Base-by-base conservation (phyloP, 2,329 filamentous ascomycete genomes). In the Aspergillus latus region DNA sequence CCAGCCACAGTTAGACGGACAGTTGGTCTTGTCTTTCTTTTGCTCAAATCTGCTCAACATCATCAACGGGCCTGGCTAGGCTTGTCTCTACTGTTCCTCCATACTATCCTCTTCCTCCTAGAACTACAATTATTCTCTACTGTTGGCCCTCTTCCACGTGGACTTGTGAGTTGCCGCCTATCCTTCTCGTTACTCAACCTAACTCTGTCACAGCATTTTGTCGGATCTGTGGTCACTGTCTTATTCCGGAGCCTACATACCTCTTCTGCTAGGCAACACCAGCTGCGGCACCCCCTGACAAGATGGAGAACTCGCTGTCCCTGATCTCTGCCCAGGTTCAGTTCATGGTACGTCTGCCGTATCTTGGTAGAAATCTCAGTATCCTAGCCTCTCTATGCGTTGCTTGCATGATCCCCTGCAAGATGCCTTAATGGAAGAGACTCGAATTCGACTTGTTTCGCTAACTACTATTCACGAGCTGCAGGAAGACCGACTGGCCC, bases 401-500 rank as follows among this genome's bases (percentile, higher is more conserved):
- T 15, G 4, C 32, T 40, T 49, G n/a, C 16, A 21, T 16, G 21
- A 51, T 13, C 4, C 42, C 15, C 15, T 51, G 7, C 29, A 34
- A 26, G 43, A 30, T 32, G n/a, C 16, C 21, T 37, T 28, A 11
- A 26, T 58, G 58, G 58, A 40, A 53, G 15, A 9, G 11, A 7
- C 37, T 40, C 45, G 43, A 15, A 16, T 39, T 34, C 57, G 49
- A 40, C 56, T 63, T 16, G 48, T 58, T 44, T 60, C 54, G 32
- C 59, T 65, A 40, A 64, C 62, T 16, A 60, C 57, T 10, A 34
- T 59, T 13, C 52, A 62, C 26, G 57, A 60, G 47, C 32, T 57
- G 48, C 49, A 97, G 94, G 88, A 96, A 68, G 91, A 91, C 64
- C 88, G 87, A 61, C 85, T 96, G 66, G 91, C 87, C 67, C 82